Conservation (phyloP, 1,284 basidiomycete genomes). For the Trametes pubescens region DNA sequence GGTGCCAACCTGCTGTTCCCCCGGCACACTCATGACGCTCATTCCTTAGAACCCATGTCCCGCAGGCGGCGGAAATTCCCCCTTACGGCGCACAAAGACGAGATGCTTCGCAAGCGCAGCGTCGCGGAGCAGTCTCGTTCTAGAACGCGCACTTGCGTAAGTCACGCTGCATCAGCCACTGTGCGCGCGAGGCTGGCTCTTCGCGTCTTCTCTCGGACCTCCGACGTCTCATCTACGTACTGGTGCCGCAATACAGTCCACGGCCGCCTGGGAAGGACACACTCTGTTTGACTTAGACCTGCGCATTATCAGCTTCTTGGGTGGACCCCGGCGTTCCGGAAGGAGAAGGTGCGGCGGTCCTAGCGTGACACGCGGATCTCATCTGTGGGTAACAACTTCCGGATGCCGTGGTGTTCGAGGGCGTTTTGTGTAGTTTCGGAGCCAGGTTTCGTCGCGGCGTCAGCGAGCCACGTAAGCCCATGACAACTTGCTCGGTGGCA, state of each 20-base stretch:
- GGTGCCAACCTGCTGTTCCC: background rate
- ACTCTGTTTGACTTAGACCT: constrained; percentile 26
- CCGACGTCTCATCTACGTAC: constrained; percentile 15
- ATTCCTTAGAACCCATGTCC: background rate
- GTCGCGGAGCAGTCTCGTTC: background rate
- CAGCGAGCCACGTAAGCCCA: too few species aligned
- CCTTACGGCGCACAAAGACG: background rate
- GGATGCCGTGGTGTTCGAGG: too few species aligned
- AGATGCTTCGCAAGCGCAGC: background rate
- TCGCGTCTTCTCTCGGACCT: constrained; percentile 9
- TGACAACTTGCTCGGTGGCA: too few species aligned
- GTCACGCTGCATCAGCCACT: constrained; percentile 3
- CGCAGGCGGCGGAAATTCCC: background rate
- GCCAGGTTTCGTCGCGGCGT: too few species aligned
- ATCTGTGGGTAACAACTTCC: constrained; percentile 3
- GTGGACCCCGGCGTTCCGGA: constrained; percentile 1
- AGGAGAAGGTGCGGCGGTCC: background rate
- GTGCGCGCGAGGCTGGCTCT: constrained; percentile 1
- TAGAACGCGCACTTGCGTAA: constrained; percentile 7
- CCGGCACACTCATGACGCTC: too few species aligned
- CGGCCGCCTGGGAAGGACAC: constrained; percentile 12
- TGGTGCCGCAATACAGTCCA: constrained; percentile 10
- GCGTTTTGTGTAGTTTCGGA: too few species aligned
- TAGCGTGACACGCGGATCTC: constrained; percentile 12
- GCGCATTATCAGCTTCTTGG: constrained; percentile 15